Evolutionary conservation across 495 filamentous ascomycete genomes (phyloP), one percentile per base, ranked within the genome.

Genomic region (Penicillium coprophilum): DNA sequence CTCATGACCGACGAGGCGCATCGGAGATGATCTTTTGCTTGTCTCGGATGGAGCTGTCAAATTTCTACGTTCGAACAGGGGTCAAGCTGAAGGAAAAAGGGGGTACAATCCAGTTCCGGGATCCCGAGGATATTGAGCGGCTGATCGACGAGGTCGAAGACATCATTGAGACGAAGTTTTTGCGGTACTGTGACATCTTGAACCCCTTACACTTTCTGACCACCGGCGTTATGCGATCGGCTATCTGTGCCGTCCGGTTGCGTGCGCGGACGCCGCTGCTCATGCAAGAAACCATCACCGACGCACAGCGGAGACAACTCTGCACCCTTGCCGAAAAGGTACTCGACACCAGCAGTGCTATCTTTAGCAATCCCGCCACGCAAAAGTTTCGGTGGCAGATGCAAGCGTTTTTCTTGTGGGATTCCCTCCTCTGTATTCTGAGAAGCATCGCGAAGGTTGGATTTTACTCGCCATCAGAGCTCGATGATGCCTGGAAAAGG

Each of bases 1-100:
- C 60, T 15, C 13, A 23, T 13, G 76, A 85, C 32, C 78, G 84
- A 30, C 66, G 64, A 23, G 84, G 84, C 17, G 77, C 81, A 1
- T 90, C 89, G 3, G 88, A 93, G 53, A 88, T 91, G 85, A 87
- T 88, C 1, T 92, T 93, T 62, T 85, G 82, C 53, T 70, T 94
- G 15, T 82, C 88, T 8, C 79, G 85, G 9, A 85, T 77, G 53
- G 80, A 85, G 32, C 19, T 66, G 12, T 44, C 41, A 10, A 44
- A 44, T 6, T 44, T 44, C 41, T 30, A 47, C 28, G 32, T 34
- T 47, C 27, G 27, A 47, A 47, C 20, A 2, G 57, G 57, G 8
- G 61, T 58, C 15, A 54, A 56, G 7, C 55, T 61, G 17, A 51
- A 53, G 6, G 32, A 58, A 30, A 53, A 49, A 2, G 46, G 54